Evolutionary conservation across 2,329 filamentous ascomycete species (phyloP), one percentile per base, ranked within the genome.

Genomic region (Penicillium capsulatum): DNA sequence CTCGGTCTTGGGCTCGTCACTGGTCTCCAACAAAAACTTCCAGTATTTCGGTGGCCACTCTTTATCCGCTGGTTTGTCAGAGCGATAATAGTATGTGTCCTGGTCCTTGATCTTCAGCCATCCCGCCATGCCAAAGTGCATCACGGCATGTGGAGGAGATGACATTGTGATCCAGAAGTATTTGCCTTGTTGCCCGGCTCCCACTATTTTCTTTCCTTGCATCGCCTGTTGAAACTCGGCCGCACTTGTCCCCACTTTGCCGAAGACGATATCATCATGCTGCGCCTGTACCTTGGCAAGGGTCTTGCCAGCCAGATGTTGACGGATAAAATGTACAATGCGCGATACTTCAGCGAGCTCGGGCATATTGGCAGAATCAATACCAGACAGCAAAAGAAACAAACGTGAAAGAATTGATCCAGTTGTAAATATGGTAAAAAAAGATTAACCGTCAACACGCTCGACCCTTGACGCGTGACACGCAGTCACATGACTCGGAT

Each of bases 161-260:
- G 78, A 76, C 77, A 86, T 85, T 26, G 87, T 81, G 15, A 97
- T 73, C 74, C 92, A 98, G 64, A 98, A 97, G 61, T 97, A 97
- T 75, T 97, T 98, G 7, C 92, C 92, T 62, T 96, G 92, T 44
- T 85, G 88, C 3, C 85, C 86, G 3, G 85, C 86, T 38, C 74
- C 76, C 28, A 76, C 54, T 20, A 84, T 80, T 58, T 80, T 87
- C 57, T 85, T 91, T 3, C 87, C 88, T 3, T 75, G 75, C 58
- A 96, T 72, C 1, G 84, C 81, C 38, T 79, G 75, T 53, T 86
- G 73, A 47, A 98, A 89, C 19, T 83, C 84, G 0, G 77, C 65
- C 1, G 83, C 86, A 13, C 77, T 86, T 0, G 86, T 94, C 19
- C 90, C 89, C 14, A 81, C 89, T 66, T 97, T 96, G 53, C 90